Evolutionary conservation across 306 rosid species (phyloP).

Genomic region (Cucurbita ficifolia): DNA sequence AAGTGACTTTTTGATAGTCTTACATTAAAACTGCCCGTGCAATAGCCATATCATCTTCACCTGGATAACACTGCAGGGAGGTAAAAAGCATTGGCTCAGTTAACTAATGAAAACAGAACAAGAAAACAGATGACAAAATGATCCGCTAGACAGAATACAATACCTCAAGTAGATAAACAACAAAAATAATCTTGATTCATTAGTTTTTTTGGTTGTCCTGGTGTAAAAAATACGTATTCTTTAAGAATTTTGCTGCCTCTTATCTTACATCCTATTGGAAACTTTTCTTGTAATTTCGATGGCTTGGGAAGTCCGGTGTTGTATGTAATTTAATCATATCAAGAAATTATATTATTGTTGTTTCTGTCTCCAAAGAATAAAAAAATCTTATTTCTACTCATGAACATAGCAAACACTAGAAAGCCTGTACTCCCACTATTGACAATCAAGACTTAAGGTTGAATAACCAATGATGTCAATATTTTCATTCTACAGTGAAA

Average conservation of each 20-base stretch:
- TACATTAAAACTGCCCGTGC: conserved; percentile 81
- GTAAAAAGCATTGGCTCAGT: conserved; percentile 15
- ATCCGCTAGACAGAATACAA: not conserved
- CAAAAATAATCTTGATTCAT: not conserved
- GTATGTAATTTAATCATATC: not conserved
- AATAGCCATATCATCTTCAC: conserved; percentile 89
- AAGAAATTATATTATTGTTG: not conserved
- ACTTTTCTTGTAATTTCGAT: not conserved
- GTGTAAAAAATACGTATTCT: not conserved
- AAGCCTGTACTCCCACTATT: not conserved
- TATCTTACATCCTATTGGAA: not conserved
- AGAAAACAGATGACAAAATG: not conserved
- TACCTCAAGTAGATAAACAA: not conserved
- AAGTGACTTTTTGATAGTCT: conserved; percentile 1
- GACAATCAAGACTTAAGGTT: not conserved
- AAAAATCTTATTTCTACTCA: not conserved
- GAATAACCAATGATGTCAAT: not conserved
- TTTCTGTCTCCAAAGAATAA: not conserved
- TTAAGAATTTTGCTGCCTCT: not conserved
- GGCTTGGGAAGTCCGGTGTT: not conserved
- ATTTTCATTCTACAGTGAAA: not conserved
- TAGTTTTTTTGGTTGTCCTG: not conserved
- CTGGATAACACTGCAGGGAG: conserved; percentile 75
- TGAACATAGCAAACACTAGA: not conserved
- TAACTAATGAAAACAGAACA: conserved; percentile 4